Evolutionary conservation across 495 filamentous ascomycete genomes (phyloP).

Genomic region (Tuber magnatum): DNA sequence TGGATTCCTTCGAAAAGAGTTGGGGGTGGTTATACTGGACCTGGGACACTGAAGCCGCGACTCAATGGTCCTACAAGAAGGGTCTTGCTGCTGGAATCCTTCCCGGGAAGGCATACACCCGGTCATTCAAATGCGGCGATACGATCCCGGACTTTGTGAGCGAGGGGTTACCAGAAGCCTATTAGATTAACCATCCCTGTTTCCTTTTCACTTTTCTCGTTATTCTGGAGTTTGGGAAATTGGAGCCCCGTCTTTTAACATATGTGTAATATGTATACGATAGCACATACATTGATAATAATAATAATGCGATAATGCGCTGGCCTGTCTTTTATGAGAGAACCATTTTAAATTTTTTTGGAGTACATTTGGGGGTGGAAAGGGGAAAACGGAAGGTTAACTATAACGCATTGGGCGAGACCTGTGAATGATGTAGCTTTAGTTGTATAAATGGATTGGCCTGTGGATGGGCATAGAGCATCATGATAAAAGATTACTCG

Average conservation of each 20-base stretch:
- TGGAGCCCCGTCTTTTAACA: background rate
- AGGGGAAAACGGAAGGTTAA: background rate
- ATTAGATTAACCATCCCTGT: slow-evolving; percentile 44
- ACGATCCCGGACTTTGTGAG: slow-evolving; percentile 63
- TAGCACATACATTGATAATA: background rate
- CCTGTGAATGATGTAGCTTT: slow-evolving; percentile 3
- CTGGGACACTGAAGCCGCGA: slow-evolving; percentile 67
- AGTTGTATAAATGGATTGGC: background rate
- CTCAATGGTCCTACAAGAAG: slow-evolving; percentile 91
- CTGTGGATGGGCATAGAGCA: background rate
- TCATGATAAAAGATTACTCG: background rate
- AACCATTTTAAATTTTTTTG: background rate
- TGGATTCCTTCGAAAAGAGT: slow-evolving; percentile 79
- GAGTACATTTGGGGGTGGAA: background rate
- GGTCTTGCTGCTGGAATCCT: slow-evolving; percentile 77
- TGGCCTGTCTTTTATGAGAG: background rate
- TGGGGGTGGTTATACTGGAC: slow-evolving; percentile 99
- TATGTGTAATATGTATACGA: background rate
- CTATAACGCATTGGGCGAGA: background rate
- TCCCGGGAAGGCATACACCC: slow-evolving; percentile 67
- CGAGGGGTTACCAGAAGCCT: slow-evolving; percentile 58
- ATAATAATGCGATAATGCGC: background rate
- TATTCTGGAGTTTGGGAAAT: background rate
- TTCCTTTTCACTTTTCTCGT: background rate
- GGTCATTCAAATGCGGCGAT: slow-evolving; percentile 65